phyloP scores from a whole-genome alignment of 2,329 filamentous ascomycete species.

The Fusarium circinatum region DNA sequence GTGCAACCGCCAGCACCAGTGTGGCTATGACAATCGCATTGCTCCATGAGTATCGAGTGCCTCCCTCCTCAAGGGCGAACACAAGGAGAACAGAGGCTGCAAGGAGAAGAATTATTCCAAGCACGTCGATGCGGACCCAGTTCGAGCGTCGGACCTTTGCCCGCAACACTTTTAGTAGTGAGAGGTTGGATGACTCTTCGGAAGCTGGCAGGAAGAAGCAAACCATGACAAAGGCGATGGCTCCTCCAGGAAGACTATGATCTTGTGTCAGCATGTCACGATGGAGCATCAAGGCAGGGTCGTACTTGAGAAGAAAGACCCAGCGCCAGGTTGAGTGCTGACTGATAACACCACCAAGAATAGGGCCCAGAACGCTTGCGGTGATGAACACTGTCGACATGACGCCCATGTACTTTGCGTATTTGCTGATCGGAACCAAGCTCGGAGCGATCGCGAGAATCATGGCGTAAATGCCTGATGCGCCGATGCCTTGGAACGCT shows the following conservation, averaged over 20 bases:
- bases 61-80: conserved; percentile 4
- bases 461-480: conserved; percentile 4
- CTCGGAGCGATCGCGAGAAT: neutral
- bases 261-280: neutral
- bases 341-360: neutral
- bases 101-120: neutral
- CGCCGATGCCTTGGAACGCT: conserved; percentile 1
- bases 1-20: neutral
- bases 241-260: neutral
- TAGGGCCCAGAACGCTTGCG: neutral
- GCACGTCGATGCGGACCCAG: neutral
- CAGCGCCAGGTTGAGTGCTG: conserved; percentile 14
- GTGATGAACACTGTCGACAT: conserved; percentile 15
- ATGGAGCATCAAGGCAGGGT: fast-evolving
- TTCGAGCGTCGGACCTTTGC: neutral
- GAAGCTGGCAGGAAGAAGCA: neutral
- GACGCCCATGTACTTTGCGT: conserved; percentile 4
- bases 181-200: neutral
- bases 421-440: neutral
- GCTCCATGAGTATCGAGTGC: neutral
- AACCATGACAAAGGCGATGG: neutral
- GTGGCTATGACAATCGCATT: neutral
- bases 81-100: conserved; percentile 5
- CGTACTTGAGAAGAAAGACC: conserved; percentile 15
- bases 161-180: neutral